These are phyloP conservation scores for Paxillus ammoniavirescens DNA, from an alignment of 768 basidiomycete genomes.

Conservation along the genomic window DNA sequence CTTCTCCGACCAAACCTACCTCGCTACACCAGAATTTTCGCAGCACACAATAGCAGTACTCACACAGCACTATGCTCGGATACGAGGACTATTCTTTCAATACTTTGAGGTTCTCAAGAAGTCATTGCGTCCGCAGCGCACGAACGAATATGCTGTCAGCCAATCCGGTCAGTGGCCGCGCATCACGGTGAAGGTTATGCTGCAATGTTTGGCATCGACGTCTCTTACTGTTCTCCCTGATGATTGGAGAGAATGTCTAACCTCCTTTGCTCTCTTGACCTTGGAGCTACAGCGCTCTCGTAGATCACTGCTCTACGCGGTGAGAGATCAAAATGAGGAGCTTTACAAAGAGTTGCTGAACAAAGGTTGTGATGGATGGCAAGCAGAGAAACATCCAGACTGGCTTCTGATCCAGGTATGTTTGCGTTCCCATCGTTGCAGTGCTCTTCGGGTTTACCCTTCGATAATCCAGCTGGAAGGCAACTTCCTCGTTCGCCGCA, in stretches of 20 bases:
- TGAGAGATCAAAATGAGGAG: slow-evolving; percentile 5
- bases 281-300: slow-evolving; percentile 36
- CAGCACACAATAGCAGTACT: background rate
- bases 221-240: slow-evolving; percentile 8
- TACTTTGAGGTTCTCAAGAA: slow-evolving; percentile 1
- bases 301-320: slow-evolving; percentile 27
- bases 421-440: background rate
- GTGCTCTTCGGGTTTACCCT: background rate
- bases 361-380: slow-evolving; percentile 18
- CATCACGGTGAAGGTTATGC: slow-evolving; percentile 27
- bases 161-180: slow-evolving; percentile 35
- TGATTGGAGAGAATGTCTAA: slow-evolving; percentile 30
- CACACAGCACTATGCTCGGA: background rate
- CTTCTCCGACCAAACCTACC: slow-evolving; percentile 3
- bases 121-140: slow-evolving; percentile 10
- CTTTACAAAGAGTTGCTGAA: slow-evolving; percentile 16
- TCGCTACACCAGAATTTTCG: background rate
- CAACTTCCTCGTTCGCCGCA: slow-evolving; percentile 24
- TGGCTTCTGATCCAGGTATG: slow-evolving; percentile 24
- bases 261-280: slow-evolving; percentile 24
- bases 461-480: slow-evolving; percentile 25
- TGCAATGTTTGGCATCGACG: slow-evolving; percentile 27
- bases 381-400: slow-evolving; percentile 12
- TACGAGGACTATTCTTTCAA: background rate
- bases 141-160: slow-evolving; percentile 10